Evolutionary conservation across 352 stramenopile genomes (phyloP).

Genomic region (Pythium aphanidermatum): DNA sequence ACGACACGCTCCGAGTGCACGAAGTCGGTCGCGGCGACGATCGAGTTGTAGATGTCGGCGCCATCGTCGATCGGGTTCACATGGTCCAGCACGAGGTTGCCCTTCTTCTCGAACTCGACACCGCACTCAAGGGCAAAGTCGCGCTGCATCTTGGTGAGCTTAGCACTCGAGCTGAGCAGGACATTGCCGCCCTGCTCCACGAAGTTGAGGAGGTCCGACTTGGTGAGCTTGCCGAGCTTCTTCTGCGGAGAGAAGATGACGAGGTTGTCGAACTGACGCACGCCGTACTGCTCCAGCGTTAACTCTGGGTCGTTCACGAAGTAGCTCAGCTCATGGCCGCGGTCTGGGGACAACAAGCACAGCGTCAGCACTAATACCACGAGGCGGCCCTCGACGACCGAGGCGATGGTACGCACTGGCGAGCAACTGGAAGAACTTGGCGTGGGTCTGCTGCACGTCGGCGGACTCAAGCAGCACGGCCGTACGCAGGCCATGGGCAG

Average conservation of each 20-base stretch:
- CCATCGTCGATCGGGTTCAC: constrained; percentile 51
- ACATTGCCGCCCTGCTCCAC: constrained; percentile 85
- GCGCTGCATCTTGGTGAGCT: constrained; percentile 75
- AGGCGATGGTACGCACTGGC: constrained; percentile 25
- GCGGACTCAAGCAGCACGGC: constrained; percentile 60
- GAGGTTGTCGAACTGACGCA: constrained; percentile 86
- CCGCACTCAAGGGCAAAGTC: constrained; percentile 85
- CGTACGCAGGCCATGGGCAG: constrained; percentile 38
- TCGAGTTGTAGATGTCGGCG: constrained; percentile 71
- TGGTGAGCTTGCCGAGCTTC: constrained; percentile 59
- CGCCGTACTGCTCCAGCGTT: constrained; percentile 75
- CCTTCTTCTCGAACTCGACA: constrained; percentile 87
- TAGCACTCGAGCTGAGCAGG: constrained; percentile 58
- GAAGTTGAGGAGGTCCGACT: constrained; percentile 74
- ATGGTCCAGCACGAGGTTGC: constrained; percentile 85
- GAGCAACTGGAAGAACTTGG: constrained; percentile 72
- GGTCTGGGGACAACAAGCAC: constrained; percentile 19
- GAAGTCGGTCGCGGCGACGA: constrained; percentile 64
- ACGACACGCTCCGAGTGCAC: constrained; percentile 64
- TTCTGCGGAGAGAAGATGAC: constrained; percentile 85
- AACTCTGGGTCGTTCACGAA: constrained; percentile 48
- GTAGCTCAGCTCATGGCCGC: constrained; percentile 64
- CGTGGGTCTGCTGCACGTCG: constrained; percentile 56
- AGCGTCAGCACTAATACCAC: not conserved
- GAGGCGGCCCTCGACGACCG: not conserved